Evolutionary conservation across 2,329 filamentous ascomycete genomes (phyloP), one percentile per base, ranked within the genome.

Genomic region (Bimuria novae-zelandiae): DNA sequence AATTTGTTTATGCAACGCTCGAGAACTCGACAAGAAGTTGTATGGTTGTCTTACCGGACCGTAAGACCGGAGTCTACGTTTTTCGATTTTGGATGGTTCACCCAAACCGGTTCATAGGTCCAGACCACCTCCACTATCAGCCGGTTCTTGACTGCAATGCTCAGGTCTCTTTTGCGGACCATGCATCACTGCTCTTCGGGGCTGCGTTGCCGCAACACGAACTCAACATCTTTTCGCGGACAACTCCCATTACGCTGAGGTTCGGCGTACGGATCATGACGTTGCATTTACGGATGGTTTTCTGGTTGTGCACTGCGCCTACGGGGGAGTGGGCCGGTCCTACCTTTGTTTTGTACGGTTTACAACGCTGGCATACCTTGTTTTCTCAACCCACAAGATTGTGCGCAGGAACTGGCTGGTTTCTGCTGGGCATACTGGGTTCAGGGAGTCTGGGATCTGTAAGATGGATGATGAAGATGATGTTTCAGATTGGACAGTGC

Each of bases 31-130:
- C n/a, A n/a, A n/a, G n/a, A 12, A 19, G 16, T 16, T 27, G 22
- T 47, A 47, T 16, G 22, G 37, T 30, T 47, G 44, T 47, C 30
- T 25, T n/a, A 47, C 44, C 44, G 44, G 44, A 47, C 35, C 22
- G 22, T 23, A 30, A 47, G 21, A 37, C 44, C 44, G 44, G 33
- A 47, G 12, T 29, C 23, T 29, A 35, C 23, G 33, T 25, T 37
- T 39, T 37, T 37, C n/a, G 22, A 21, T 14, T 19, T 21, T 29
- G 22, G 16, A 37, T 39, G 16, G 22, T 29, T 33, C 12, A 14
- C 16, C 7, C 19, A 37, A 29, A 7, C 6, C 23, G n/a, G 44
- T 29, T 29, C 23, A 47, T 35, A 33, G 44, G 33, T 36, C 19
- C n/a, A 35, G 43, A 25, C 43, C 16, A 35, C 14, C 21, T 33